A percentile compares a stretch with the other conserved stretches of the same genome.
phyloP scores from a whole-genome alignment of 208 protist genomes.

The Wallacemonas sp. region DNA sequence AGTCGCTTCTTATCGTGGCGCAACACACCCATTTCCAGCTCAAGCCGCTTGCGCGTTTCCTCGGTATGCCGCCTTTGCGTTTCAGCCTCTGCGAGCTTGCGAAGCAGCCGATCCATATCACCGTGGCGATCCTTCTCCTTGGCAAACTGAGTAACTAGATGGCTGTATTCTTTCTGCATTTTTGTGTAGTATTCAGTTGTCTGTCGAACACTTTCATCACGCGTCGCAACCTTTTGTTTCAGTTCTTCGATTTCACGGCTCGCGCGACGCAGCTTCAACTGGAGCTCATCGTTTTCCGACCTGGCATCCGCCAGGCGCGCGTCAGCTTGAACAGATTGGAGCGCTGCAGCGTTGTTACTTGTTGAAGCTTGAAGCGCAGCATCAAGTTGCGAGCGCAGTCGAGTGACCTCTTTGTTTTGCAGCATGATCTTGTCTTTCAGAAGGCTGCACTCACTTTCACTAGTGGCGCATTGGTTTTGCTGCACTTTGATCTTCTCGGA shows the following conservation, averaged over 20 bases:
- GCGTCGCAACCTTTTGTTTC: conserved; percentile 35
- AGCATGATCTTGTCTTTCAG: conserved; percentile 13
- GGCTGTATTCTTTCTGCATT: conserved; percentile 76
- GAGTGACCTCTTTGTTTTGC: conserved; percentile 20
- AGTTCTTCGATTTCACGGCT: conserved; percentile 42
- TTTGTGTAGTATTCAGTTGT: conserved; percentile 60
- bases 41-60: background rate
- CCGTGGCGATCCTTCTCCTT: conserved; percentile 12
- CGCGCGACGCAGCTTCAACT: conserved; percentile 30
- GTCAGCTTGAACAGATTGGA: background rate
- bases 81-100: conserved; percentile 2
- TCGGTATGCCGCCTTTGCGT: conserved; percentile 2
- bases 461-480: background rate
- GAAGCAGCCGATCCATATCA: conserved; percentile 4
- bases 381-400: conserved; percentile 7
- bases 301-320: conserved; percentile 10
- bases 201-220: conserved; percentile 41
- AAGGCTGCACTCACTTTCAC: background rate
- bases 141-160: conserved; percentile 45
- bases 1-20: conserved; percentile 13
- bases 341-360: background rate
- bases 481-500: conserved; percentile 28
- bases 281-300: conserved; percentile 17
- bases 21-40: conserved; percentile 2
- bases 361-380: background rate